Base-by-base conservation (phyloP, 768 basidiomycete species). In the Hypholoma fasciculare region DNA sequence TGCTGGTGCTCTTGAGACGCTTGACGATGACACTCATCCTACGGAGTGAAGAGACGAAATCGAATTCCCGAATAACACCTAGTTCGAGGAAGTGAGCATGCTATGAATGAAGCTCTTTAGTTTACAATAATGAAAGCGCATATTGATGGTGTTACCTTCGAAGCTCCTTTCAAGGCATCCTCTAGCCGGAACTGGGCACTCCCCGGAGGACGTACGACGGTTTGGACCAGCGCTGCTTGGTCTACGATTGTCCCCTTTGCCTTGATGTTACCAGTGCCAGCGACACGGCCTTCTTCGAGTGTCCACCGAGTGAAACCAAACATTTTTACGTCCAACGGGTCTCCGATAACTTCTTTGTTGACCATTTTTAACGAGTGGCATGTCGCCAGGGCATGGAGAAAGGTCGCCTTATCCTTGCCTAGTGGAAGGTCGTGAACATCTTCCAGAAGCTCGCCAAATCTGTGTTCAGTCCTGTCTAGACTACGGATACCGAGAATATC, bases 1-100 rank as follows among this genome's bases (percentile, higher is more conserved):
- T 98, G 70, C 91, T 94, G 53, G 74, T 85, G 63, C 96, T 96
- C 71, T 90, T 97, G 53, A 99, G 82, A 52, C 94, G 82, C 72
- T 98, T 99, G 65, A 98, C 96, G 52, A 99, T 86, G 26, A 99
- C 97, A 61, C 96, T 97, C 96, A 99, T 99, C 52, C 97, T 79
- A 26, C 97, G 84, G 19, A 98, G 79, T 4, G 90, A 80, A 7
- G 96, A 97, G 2, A 96, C 92, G 68, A 99, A 99, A 67, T 99
- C 97, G 66, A 96, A 99, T 3, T 90, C 92, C 42, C 96, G 82
- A 46, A 99, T 94, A 17, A 98, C 96, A 40, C 97, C 97, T 53
- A 99, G 76, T 74, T 99, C 97, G 23, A 99, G 77, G 76, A 99
- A 99, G 72, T 98, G 91, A 0, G 97, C 94, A 65, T 94, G 93